These are phyloP conservation scores for Pilaira anomala DNA, from an alignment of 192 early-diverging fungal species.

Conservation along the genomic window DNA sequence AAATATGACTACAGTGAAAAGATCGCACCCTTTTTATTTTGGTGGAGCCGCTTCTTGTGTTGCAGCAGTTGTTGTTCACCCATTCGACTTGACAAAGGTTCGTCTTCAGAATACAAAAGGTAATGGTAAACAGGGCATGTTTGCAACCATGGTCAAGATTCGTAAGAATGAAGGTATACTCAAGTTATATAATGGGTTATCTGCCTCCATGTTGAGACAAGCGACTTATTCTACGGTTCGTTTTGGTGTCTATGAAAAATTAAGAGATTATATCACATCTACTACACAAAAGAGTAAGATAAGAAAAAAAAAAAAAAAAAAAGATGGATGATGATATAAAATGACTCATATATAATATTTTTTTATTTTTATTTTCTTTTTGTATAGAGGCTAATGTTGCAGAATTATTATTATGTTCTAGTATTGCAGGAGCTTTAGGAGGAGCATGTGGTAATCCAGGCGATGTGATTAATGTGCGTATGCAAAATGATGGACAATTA, in stretches of 20 bases:
- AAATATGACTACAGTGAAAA: conserved; percentile 4
- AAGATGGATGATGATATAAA: background rate
- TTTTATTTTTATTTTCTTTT: conserved; percentile 4
- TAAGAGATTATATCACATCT: conserved; percentile 50
- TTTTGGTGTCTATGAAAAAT: conserved; percentile 68
- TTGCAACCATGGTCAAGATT: conserved; percentile 67
- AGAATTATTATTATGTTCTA: conserved; percentile 42
- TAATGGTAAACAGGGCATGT: conserved; percentile 37
- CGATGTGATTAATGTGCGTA: conserved; percentile 73
- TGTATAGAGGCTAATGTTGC: conserved; percentile 18
- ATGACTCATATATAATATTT: conserved; percentile 22
- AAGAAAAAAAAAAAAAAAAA: background rate
- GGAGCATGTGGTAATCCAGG: conserved; percentile 73
- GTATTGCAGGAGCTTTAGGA: conserved; percentile 52
- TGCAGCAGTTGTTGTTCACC: conserved; percentile 67
- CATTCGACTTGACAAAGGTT: conserved; percentile 86
- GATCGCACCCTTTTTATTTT: conserved; percentile 27
- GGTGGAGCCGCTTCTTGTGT: conserved; percentile 48
- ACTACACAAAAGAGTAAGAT: conserved; percentile 43
- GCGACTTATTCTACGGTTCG: conserved; percentile 76
- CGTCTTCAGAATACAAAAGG: conserved; percentile 55
- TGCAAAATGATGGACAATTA: conserved; percentile 76
- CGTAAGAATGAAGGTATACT: conserved; percentile 35
- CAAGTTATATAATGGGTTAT: conserved; percentile 40
- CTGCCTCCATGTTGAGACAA: conserved; percentile 68